These are phyloP conservation scores for Krasilnikovozyma curviuscula DNA, from an alignment of 768 basidiomycete genomes.

Conservation along the genomic window DNA sequence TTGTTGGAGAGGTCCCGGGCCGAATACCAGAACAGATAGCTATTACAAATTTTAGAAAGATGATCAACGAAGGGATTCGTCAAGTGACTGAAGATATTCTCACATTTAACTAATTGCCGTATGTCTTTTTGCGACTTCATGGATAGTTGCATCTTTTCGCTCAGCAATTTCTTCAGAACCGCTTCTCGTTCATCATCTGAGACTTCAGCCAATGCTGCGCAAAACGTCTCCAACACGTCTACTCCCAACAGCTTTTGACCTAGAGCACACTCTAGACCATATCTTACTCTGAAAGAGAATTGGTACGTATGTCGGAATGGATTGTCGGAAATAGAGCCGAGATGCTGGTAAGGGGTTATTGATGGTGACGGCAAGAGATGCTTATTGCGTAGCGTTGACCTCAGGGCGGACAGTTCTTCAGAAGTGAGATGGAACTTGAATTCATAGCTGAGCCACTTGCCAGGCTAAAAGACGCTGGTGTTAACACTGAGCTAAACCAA, in stretches of 20 bases:
- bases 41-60: neutral
- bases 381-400: neutral
- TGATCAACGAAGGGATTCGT: neutral
- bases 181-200: too few species aligned
- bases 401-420: neutral
- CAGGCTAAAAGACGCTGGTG: neutral
- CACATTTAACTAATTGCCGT: too few species aligned
- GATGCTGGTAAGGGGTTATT: neutral
- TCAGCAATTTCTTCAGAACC: too few species aligned
- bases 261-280: neutral
- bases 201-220: too few species aligned
- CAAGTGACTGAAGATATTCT: too few species aligned
- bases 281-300: neutral
- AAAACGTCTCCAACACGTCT: too few species aligned
- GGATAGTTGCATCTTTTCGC: too few species aligned
- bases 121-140: too few species aligned
- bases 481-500: too few species aligned
- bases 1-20: neutral
- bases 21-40: neutral
- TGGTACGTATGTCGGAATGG: neutral
- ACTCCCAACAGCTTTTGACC: too few species aligned
- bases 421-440: neutral
- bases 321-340: neutral
- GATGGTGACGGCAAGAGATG: neutral
- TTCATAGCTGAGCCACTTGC: conserved; percentile 3